Evolutionary conservation across 176 grass and related monocot genomes (phyloP).

Genomic region (Puccinellia tenuiflora): DNA sequence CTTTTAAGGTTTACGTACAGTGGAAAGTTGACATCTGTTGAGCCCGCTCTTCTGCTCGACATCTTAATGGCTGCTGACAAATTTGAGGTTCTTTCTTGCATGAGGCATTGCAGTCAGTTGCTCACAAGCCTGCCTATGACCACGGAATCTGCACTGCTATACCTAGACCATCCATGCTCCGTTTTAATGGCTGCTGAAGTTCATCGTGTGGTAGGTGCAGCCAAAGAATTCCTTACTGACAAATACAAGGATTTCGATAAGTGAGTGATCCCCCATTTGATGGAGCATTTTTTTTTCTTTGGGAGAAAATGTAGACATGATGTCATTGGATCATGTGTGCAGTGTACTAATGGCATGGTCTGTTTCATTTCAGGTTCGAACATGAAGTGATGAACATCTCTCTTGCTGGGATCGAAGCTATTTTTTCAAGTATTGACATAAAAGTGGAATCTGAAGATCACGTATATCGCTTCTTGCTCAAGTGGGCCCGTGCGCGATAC

Average conservation of each 20-base stretch:
- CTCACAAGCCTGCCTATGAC: constrained; percentile 71
- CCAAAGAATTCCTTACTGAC: constrained; percentile 52
- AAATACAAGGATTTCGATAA: constrained; percentile 48
- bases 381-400: constrained; percentile 70
- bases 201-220: constrained; percentile 37
- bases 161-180: constrained; percentile 65
- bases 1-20: constrained; percentile 83
- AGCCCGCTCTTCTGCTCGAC: constrained; percentile 55
- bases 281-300: not conserved
- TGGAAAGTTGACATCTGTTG: constrained; percentile 63
- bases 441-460: constrained; percentile 74
- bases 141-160: constrained; percentile 77
- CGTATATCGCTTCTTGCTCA: constrained; percentile 65
- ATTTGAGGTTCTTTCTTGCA: constrained; percentile 89
- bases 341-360: not conserved
- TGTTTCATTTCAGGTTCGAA: constrained; percentile 54
- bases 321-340: not conserved
- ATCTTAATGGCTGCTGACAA: constrained; percentile 84
- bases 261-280: not conserved
- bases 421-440: constrained; percentile 71
- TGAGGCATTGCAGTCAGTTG: constrained; percentile 81
- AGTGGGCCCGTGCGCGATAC: constrained; percentile 59
- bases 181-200: constrained; percentile 47
- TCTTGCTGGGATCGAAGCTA: constrained; percentile 63
- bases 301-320: not conserved